Evolutionary conservation across 225 moss, liverwort and hornwort species (phyloP).

Genomic region (Physcomitrellopsis africana): DNA sequence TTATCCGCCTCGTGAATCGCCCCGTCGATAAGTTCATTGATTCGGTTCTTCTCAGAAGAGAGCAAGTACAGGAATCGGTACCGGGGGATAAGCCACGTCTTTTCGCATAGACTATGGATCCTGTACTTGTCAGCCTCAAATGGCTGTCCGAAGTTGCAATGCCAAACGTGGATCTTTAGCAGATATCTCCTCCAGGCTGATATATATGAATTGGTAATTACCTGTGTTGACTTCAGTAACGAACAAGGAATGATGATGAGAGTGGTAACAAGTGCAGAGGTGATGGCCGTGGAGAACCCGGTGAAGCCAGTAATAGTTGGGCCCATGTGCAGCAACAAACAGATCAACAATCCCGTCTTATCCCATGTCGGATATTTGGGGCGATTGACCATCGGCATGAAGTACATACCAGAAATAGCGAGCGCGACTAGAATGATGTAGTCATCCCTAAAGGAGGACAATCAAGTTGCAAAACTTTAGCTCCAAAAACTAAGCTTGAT

Average conservation of each 20-base stretch:
- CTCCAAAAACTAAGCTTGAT: no score
- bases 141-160: conserved; percentile 56
- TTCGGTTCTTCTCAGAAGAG: conserved; percentile 52
- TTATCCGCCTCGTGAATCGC: conserved; percentile 64
- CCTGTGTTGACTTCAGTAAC: conserved; percentile 75
- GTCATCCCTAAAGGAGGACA: conserved; percentile 67
- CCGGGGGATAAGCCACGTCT: conserved; percentile 48
- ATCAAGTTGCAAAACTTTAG: not conserved
- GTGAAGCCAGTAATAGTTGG: conserved; percentile 88
- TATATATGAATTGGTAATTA: no score
- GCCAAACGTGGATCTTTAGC: no score
- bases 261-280: conserved; percentile 76
- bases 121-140: conserved; percentile 61
- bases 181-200: no score
- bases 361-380: conserved; percentile 54
- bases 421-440: conserved; percentile 61
- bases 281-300: conserved; percentile 75
- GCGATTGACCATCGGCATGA: conserved; percentile 34
- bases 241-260: conserved; percentile 81
- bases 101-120: conserved; percentile 46
- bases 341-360: conserved; percentile 39
- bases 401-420: conserved; percentile 5
- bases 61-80: conserved; percentile 59
- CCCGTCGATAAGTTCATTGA: conserved; percentile 67
- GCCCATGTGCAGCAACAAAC: conserved; percentile 69